Base-by-base conservation (phyloP, 1,284 basidiomycete species). In the Cutaneotrichosporon cutaneum region DNA sequence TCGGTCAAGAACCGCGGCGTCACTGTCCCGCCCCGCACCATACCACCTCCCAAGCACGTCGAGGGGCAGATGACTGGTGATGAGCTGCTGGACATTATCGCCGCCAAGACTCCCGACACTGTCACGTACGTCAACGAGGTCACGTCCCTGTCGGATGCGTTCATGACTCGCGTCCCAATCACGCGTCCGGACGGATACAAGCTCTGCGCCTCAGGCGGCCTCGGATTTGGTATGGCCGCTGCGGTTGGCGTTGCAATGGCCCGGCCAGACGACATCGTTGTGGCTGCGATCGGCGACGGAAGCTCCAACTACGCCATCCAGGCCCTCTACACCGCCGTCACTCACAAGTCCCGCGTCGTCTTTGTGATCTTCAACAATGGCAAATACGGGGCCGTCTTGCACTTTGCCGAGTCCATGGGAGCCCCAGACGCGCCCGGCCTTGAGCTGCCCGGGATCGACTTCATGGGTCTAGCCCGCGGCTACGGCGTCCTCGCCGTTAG, bases 381-480 rank as follows among this genome's bases (percentile, higher is more conserved):
- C 9, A 22, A 47, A 2, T 62, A 62, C 9, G 61, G 61, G 24
- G 61, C 61, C 4, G 54, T 62, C 9, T 30, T 54, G 2, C 18
- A 32, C 18, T 62, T 62, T 14, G 61, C 61, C 1, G 21, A 22
- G 13, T 32, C 42, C 11, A 56, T 59, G 32, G 26, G 58, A 9
- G 57, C 54, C 1, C 24, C 36, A 13, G 8, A 45, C 22, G 53
- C 57, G 1, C 57, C 57, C 0, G 61, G 61, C 2, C 57, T 62
- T 27, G 56, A 59, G n/a, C n/a, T 62, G 3, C 61, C 57, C 13
- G 61, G 57, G 4, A 62, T 62, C 57, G 61, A 62, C 53, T 62
- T 59, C 32, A 47, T 56, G 35, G 2, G 21, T 3, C 54, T 62
- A 22, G 57, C 57, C 2, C 14, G 52, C 3, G 61, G 61, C 3